Evolutionary conservation across 1,284 basidiomycete species (phyloP).

Genomic region (Anthracocystis setariae): DNA sequence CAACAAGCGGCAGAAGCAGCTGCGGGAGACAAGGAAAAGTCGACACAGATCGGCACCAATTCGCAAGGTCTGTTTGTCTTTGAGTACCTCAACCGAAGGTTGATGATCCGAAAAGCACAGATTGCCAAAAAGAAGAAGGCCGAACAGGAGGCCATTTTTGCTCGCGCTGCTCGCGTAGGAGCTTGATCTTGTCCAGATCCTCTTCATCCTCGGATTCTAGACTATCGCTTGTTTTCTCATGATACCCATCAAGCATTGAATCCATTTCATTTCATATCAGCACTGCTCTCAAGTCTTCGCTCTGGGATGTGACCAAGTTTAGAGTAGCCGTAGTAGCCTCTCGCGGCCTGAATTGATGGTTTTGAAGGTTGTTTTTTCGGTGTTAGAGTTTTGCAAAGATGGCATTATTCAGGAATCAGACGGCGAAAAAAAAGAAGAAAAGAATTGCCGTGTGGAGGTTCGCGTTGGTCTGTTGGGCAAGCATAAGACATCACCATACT

Average conservation of each 20-base stretch:
- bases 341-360: constrained; percentile 11
- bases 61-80: constrained; percentile 50
- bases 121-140: constrained; percentile 53
- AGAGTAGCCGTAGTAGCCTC: background rate
- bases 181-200: constrained; percentile 8
- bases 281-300: background rate
- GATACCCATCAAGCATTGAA: constrained; percentile 25
- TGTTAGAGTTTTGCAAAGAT: no score
- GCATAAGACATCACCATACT: no score
- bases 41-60: constrained; percentile 46
- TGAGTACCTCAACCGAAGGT: constrained; percentile 59
- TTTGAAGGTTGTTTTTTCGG: no score
- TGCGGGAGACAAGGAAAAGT: constrained; percentile 38
- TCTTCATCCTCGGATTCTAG: background rate
- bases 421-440: no score
- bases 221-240: constrained; percentile 6
- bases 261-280: background rate
- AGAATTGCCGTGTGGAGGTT: constrained; percentile 35
- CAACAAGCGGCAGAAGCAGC: constrained; percentile 2
- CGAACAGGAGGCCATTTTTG: constrained; percentile 56
- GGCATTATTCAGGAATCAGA: no score
- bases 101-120: constrained; percentile 60
- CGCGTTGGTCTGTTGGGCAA: background rate
- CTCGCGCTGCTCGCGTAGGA: constrained; percentile 42
- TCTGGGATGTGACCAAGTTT: background rate